Percentiles rank a stretch among this genome's conserved stretches.
phyloP scores from a whole-genome alignment of 148 eudicot species.

The Fagopyrum tataricum region DNA sequence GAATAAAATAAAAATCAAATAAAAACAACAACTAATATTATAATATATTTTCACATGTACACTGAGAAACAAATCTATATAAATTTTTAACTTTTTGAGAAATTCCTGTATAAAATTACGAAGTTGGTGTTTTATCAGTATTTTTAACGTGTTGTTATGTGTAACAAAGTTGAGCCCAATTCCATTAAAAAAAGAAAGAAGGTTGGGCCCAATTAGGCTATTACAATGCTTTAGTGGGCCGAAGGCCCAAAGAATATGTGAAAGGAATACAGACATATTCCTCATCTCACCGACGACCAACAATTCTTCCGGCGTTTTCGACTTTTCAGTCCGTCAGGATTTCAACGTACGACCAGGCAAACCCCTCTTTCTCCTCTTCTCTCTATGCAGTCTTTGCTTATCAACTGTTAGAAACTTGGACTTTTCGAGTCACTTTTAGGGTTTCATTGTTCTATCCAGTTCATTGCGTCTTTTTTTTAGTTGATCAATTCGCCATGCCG shows the following conservation, averaged over 20 bases:
- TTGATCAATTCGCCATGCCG: background rate
- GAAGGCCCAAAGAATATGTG: conserved; percentile 1
- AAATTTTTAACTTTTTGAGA: too few relatives aligned
- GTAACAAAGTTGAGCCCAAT: too few relatives aligned
- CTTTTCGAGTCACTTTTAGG: background rate
- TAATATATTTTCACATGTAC: too few relatives aligned
- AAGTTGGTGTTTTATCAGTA: too few relatives aligned
- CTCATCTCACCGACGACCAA: background rate
- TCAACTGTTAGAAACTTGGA: background rate
- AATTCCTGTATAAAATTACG: too few relatives aligned
- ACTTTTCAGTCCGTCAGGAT: background rate
- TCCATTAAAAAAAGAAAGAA: too few relatives aligned
- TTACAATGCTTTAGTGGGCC: background rate
- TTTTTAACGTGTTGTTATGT: too few relatives aligned
- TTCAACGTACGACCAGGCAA: background rate
- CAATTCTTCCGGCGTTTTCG: background rate
- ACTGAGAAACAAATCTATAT: too few relatives aligned
- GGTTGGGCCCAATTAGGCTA: background rate
- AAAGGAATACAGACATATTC: background rate
- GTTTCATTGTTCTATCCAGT: background rate
- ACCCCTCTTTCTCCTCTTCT: background rate
- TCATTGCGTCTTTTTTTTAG: background rate
- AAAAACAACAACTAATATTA: too few relatives aligned
- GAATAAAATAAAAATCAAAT: too few relatives aligned
- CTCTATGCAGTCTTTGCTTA: background rate